Percentiles rank a stretch among this genome's conserved stretches.
Evolutionary conservation across 768 basidiomycete genomes (phyloP).

Genomic region (Lactarius sanguifluus): DNA sequence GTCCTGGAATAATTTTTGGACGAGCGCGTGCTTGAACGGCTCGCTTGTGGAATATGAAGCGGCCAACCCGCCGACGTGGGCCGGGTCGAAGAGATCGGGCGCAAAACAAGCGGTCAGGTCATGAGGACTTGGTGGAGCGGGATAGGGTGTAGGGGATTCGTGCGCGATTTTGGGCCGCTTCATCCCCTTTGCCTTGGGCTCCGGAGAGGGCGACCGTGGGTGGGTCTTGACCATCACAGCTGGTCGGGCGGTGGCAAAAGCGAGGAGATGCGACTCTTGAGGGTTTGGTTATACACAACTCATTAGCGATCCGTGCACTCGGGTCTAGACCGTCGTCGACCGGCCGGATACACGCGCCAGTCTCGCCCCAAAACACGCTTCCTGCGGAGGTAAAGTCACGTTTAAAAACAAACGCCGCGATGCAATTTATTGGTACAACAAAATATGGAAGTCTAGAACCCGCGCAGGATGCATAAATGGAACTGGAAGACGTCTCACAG

Average conservation of each 20-base stretch:
- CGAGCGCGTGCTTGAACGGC: slow-evolving; percentile 82
- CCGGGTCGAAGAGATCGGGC: slow-evolving; percentile 54
- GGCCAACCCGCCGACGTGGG: slow-evolving; percentile 55
- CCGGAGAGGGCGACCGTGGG: slow-evolving; percentile 47
- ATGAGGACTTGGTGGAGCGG: slow-evolving; percentile 20
- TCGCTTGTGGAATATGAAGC: slow-evolving; percentile 53
- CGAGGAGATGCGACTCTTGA: background rate
- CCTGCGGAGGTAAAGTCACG: background rate
- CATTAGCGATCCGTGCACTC: background rate
- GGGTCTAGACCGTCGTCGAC: slow-evolving; percentile 22
- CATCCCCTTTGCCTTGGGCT: slow-evolving; percentile 35
- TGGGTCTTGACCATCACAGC: slow-evolving; percentile 47
- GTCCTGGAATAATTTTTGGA: slow-evolving; percentile 82
- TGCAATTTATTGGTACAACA: slow-evolving; percentile 27
- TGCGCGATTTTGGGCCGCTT: slow-evolving; percentile 45
- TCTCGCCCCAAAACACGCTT: background rate
- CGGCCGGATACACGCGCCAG: background rate
- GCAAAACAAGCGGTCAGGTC: slow-evolving; percentile 45
- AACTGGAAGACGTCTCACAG: slow-evolving; percentile 2
- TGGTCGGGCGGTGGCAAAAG: background rate
- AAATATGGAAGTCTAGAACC: background rate
- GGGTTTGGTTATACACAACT: background rate
- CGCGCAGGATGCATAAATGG: background rate
- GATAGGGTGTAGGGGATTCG: slow-evolving; percentile 27
- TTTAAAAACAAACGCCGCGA: background rate